These are phyloP conservation scores for Exophiala oligosperma DNA, from an alignment of 2,329 filamentous ascomycete species.

Conservation along the genomic window DNA sequence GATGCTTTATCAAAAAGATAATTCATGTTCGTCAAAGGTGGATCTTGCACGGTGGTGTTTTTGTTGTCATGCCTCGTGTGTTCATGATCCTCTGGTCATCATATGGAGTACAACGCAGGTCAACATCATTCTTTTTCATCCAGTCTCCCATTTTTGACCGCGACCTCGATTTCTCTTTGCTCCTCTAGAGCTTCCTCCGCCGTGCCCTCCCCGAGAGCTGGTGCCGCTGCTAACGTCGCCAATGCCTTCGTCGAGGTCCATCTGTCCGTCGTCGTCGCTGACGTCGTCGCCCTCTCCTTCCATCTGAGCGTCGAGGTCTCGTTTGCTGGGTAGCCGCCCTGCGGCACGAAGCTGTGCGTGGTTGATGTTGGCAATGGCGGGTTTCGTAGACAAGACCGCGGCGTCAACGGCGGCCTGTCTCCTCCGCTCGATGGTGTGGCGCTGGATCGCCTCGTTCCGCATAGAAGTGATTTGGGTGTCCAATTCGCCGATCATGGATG, in stretches of 20 bases:
- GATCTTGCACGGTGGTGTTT: too few relatives aligned
- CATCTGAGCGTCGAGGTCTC: conserved; percentile 42
- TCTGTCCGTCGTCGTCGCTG: conserved; percentile 26
- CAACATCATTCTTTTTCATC: background rate
- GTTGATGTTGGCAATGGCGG: conserved; percentile 7
- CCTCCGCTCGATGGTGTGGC: conserved; percentile 52
- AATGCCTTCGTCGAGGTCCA: conserved; percentile 34
- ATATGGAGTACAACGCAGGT: too few relatives aligned
- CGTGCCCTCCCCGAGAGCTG: conserved; percentile 7
- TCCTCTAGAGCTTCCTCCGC: conserved; percentile 15
- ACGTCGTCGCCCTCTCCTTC: conserved; percentile 36
- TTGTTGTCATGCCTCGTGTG: too few relatives aligned
- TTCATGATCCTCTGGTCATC: too few relatives aligned
- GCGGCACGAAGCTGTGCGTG: conserved; percentile 3
- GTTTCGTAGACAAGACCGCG: conserved; percentile 46
- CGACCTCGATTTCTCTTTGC: conserved; percentile 29
- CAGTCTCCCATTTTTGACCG: conserved; percentile 12
- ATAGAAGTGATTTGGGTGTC: conserved; percentile 73
- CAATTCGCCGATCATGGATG: conserved; percentile 69
- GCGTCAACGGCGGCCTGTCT: conserved; percentile 52
- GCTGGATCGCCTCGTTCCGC: conserved; percentile 56
- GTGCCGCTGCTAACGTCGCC: conserved; percentile 8
- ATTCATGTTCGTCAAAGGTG: too few relatives aligned
- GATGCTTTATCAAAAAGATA: too few relatives aligned
- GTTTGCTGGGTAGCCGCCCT: conserved; percentile 37